These are phyloP conservation scores for Chlorella sorokiniana DNA, from an alignment of 139 green algal species.

Conservation along the genomic window DNA sequence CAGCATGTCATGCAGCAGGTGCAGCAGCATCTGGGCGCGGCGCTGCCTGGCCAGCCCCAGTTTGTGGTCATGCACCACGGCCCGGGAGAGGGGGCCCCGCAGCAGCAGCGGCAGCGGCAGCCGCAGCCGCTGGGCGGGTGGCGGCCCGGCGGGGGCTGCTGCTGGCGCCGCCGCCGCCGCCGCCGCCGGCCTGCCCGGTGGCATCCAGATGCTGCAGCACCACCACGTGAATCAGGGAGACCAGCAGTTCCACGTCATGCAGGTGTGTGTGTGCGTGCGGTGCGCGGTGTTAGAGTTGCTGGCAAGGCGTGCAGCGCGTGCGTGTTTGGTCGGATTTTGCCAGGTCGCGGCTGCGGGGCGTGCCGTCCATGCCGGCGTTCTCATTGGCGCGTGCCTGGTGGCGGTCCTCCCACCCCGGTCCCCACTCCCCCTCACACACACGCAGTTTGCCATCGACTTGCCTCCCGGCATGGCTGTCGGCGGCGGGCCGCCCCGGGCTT, in stretches of 20 bases:
- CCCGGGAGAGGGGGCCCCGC: background rate
- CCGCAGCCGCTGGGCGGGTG: background rate
- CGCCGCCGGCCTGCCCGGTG: background rate
- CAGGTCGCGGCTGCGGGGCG: too few species aligned
- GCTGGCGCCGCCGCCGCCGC: background rate
- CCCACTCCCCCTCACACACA: background rate
- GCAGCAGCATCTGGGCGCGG: background rate
- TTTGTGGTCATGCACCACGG: slow-evolving; percentile 3
- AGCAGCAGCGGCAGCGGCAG: background rate
- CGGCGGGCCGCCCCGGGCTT: background rate
- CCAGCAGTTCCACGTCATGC: slow-evolving; percentile 18
- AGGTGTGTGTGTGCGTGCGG: background rate
- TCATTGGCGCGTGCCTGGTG: background rate
- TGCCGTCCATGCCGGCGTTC: background rate
- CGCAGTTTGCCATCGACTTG: background rate
- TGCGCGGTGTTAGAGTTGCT: background rate
- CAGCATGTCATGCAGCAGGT: slow-evolving; percentile 4
- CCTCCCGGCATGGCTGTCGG: background rate
- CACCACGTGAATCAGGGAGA: background rate
- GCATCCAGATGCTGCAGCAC: slow-evolving; percentile 9
- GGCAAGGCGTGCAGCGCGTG: background rate
- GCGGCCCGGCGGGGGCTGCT: background rate
- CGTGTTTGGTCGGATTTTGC: too few species aligned
- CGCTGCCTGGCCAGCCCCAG: background rate
- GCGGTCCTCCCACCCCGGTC: background rate